Percentiles rank a stretch among this genome's conserved stretches.
phyloP scores from a whole-genome alignment of 768 basidiomycete species.

The Tulasnella sp. region DNA sequence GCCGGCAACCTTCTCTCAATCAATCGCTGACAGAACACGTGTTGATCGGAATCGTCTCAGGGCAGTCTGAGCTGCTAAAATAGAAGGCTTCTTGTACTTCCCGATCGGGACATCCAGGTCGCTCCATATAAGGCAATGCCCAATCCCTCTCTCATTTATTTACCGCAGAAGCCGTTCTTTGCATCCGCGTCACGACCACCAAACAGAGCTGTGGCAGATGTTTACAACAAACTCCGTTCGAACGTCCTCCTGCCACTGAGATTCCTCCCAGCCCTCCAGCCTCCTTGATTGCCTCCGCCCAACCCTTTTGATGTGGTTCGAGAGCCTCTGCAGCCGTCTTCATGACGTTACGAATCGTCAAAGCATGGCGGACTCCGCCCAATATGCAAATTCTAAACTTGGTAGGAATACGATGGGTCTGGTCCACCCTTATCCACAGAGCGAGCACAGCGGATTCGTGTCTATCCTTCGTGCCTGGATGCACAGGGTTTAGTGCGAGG shows the following conservation, averaged over 20 bases:
- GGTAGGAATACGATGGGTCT: background rate
- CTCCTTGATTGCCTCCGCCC: background rate
- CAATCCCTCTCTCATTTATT: background rate
- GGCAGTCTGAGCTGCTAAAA: background rate
- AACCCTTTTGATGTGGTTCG: background rate
- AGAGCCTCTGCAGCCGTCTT: background rate
- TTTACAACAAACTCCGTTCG: background rate
- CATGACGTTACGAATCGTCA: background rate
- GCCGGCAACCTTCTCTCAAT: too few relatives aligned
- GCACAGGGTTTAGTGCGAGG: background rate
- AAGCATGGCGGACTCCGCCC: background rate
- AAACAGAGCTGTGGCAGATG: background rate
- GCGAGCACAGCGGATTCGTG: background rate
- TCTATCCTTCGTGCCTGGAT: background rate
- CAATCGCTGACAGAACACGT: background rate
- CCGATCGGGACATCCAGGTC: background rate
- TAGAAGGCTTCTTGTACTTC: background rate
- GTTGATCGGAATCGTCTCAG: background rate
- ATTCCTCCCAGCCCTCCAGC: background rate
- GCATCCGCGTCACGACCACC: background rate
- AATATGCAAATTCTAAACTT: background rate
- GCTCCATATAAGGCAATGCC: background rate
- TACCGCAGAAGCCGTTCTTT: background rate
- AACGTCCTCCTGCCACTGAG: background rate
- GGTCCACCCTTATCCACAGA: background rate